phyloP scores from a whole-genome alignment of 1,284 basidiomycete genomes.

The Fomes fomentarius region DNA sequence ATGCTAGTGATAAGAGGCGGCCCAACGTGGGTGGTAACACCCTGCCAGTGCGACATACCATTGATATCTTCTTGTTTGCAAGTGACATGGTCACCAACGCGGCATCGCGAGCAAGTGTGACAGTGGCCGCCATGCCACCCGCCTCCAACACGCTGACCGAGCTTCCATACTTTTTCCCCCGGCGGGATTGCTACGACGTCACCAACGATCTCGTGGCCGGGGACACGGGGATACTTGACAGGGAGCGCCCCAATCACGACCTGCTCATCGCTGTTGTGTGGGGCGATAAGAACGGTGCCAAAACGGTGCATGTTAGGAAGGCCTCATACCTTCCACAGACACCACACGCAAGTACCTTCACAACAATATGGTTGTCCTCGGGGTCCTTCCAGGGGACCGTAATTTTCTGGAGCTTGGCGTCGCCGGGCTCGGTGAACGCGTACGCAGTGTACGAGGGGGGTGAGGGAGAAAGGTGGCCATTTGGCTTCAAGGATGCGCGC shows the following conservation, averaged over 20 bases:
- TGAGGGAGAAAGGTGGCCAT: slow-evolving; percentile 6
- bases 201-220: slow-evolving; percentile 34
- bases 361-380: slow-evolving; percentile 23
- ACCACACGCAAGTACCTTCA: slow-evolving; percentile 32
- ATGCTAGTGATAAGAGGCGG: too few species aligned
- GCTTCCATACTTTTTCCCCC: slow-evolving; percentile 26
- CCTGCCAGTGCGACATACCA: slow-evolving; percentile 12
- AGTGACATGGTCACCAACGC: slow-evolving; percentile 24
- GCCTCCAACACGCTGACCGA: slow-evolving; percentile 32
- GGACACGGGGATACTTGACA: slow-evolving; percentile 23
- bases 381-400: slow-evolving; percentile 31
- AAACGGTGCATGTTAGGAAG: too few species aligned
- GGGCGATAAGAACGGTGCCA: neutral
- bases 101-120: slow-evolving; percentile 27
- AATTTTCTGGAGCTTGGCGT: slow-evolving; percentile 20
- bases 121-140: slow-evolving; percentile 35
- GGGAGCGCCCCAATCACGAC: slow-evolving; percentile 15
- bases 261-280: slow-evolving; percentile 23
- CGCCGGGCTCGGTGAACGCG: slow-evolving; percentile 25
- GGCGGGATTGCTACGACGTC: slow-evolving; percentile 28
- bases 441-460: slow-evolving; percentile 29
- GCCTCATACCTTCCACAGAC: slow-evolving; percentile 30
- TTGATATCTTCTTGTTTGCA: slow-evolving; percentile 24
- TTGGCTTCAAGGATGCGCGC: too few species aligned
- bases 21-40: too few species aligned